Evolutionary conservation across 441 rosid genomes (phyloP).

Genomic region (Gossypium davidsonii): DNA sequence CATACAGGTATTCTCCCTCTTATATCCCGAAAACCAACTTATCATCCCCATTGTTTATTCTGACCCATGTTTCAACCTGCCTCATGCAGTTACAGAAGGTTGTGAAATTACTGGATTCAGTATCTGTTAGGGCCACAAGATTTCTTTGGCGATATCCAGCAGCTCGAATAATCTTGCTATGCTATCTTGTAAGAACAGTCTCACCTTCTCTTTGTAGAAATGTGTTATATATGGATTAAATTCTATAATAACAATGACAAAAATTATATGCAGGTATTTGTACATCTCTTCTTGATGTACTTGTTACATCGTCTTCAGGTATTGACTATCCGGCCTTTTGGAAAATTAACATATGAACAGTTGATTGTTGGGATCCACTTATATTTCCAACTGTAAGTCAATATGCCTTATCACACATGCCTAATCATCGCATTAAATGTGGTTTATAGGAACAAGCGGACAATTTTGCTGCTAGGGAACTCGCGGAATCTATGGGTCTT

Average conservation of each 20-base stretch:
- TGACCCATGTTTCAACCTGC: constrained; percentile 17
- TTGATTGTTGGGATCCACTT: not conserved
- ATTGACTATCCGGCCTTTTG: constrained; percentile 8
- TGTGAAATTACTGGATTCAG: constrained; percentile 82
- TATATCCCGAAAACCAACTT: constrained; percentile 10
- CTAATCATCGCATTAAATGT: not conserved
- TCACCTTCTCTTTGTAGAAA: not conserved
- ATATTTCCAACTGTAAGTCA: not conserved
- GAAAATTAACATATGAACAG: not conserved
- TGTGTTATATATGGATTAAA: constrained; percentile 4
- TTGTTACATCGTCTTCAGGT: constrained; percentile 97
- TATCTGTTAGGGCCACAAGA: constrained; percentile 93
- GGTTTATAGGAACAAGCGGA: constrained; percentile 76
- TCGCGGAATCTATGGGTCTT: constrained; percentile 73
- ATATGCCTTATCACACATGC: not conserved
- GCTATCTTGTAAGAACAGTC: constrained; percentile 63
- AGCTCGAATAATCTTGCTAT: constrained; percentile 70
- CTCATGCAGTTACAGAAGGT: constrained; percentile 78
- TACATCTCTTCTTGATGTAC: constrained; percentile 95
- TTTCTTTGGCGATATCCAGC: constrained; percentile 97
- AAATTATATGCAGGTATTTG: constrained; percentile 65
- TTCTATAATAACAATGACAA: constrained; percentile 11
- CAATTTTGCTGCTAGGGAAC: constrained; percentile 57
- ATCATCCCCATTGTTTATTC: not conserved
- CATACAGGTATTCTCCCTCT: constrained; percentile 47